A percentile compares a stretch with the other conserved stretches of the same genome.
Conservation (phyloP, 495 filamentous ascomycete genomes). For the Chaetomium cochliodes region DNA sequence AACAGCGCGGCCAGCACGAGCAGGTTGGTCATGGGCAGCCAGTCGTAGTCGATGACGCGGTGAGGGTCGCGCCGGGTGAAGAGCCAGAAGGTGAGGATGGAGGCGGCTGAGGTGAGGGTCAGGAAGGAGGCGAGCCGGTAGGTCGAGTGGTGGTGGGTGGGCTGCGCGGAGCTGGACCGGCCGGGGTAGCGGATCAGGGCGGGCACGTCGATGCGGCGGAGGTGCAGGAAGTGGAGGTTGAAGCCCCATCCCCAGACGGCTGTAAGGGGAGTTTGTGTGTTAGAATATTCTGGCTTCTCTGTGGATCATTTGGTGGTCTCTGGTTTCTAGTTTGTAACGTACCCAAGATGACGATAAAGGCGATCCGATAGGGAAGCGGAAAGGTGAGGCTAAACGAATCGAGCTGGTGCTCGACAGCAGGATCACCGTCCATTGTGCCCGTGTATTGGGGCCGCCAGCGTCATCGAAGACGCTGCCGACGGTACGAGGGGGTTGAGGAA, state of each 20-base stretch:
- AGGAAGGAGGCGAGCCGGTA: slow-evolving; percentile 80
- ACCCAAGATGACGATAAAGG: slow-evolving; percentile 78
- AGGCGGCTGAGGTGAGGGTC: slow-evolving; percentile 64
- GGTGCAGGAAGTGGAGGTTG: slow-evolving; percentile 78
- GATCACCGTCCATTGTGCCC: slow-evolving; percentile 73
- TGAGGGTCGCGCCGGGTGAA: slow-evolving; percentile 66
- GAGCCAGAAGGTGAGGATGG: slow-evolving; percentile 77
- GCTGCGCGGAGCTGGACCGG: slow-evolving; percentile 61
- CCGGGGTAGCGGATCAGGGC: slow-evolving; percentile 75
- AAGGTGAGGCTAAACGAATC: slow-evolving; percentile 82
- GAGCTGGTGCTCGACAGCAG: slow-evolving; percentile 73
- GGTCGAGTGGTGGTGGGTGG: slow-evolving; percentile 71
- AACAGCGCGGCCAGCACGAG: slow-evolving; percentile 66
- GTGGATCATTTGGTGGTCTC: neutral
- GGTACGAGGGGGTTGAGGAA: neutral
- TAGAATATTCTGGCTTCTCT: neutral
- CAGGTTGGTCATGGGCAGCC: slow-evolving; percentile 79
- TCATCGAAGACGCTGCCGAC: slow-evolving; percentile 28
- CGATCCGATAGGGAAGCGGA: slow-evolving; percentile 82
- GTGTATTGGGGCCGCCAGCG: slow-evolving; percentile 16
- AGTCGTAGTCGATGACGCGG: slow-evolving; percentile 69
- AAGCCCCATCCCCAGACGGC: slow-evolving; percentile 89
- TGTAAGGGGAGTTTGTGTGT: slow-evolving; percentile 31
- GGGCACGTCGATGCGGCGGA: slow-evolving; percentile 76
- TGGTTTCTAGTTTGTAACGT: slow-evolving; percentile 26